These are phyloP conservation scores for Diaporthe batatas DNA, from an alignment of 2,329 filamentous ascomycete species.

Conservation along the genomic window DNA sequence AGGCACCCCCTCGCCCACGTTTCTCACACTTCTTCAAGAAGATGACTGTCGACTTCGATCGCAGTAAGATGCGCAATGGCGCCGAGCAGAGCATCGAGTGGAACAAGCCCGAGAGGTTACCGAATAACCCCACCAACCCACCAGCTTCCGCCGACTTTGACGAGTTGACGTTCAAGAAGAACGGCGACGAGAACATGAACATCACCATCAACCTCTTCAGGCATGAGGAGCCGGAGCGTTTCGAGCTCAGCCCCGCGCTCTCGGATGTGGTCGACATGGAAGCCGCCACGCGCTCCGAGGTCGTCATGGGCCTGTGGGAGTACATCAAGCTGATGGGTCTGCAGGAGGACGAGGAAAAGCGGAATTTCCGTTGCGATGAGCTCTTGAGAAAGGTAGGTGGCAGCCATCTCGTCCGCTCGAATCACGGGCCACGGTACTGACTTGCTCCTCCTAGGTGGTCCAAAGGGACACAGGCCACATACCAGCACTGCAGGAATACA, in stretches of 20 bases:
- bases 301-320: slow-evolving; percentile 94
- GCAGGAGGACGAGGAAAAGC: slow-evolving; percentile 95
- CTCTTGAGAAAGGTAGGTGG: slow-evolving; percentile 77
- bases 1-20: slow-evolving; percentile 60
- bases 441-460: slow-evolving; percentile 70
- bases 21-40: slow-evolving; percentile 86
- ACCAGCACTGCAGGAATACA: slow-evolving; percentile 84
- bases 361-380: slow-evolving; percentile 91
- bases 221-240: slow-evolving; percentile 89
- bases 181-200: slow-evolving; percentile 92
- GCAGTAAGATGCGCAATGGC: slow-evolving; percentile 68
- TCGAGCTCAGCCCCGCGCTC: slow-evolving; percentile 81
- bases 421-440: background rate
- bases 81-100: slow-evolving; percentile 79
- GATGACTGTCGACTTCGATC: slow-evolving; percentile 81
- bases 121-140: slow-evolving; percentile 62
- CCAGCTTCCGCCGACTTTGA: slow-evolving; percentile 85
- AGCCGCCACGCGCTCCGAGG: slow-evolving; percentile 88
- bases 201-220: slow-evolving; percentile 88
- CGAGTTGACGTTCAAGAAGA: slow-evolving; percentile 90
- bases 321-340: slow-evolving; percentile 89
- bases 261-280: slow-evolving; percentile 87
- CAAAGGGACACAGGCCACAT: slow-evolving; percentile 84
- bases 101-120: slow-evolving; percentile 79
- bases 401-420: background rate